Percentiles rank a stretch among this genome's conserved stretches.
These are phyloP conservation scores for Gonapodya prolifera DNA, from an alignment of 192 early-diverging fungal genomes.

Conservation along the genomic window DNA sequence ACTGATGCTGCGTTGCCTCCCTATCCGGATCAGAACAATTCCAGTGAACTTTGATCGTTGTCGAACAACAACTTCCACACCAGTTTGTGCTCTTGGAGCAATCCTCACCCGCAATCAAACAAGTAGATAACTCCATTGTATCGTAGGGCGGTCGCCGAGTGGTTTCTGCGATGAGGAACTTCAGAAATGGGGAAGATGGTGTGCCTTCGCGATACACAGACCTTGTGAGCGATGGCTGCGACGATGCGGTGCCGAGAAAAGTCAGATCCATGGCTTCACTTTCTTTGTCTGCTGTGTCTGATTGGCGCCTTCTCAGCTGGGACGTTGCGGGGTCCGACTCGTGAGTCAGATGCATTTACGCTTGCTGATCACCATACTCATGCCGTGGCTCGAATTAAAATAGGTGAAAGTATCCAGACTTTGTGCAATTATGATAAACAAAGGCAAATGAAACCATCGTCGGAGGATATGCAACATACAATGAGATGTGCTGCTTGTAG, in stretches of 20 bases:
- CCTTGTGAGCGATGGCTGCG: slow-evolving; percentile 40
- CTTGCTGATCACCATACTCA: neutral
- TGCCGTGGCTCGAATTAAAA: neutral
- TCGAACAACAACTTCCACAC: no score
- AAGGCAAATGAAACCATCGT: neutral
- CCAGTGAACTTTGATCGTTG: no score
- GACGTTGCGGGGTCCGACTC: neutral
- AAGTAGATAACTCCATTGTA: neutral
- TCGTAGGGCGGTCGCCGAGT: neutral
- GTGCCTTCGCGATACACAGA: neutral
- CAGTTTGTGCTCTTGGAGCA: no score
- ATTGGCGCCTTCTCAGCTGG: no score
- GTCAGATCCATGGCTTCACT: slow-evolving; percentile 34
- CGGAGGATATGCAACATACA: neutral
- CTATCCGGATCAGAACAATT: no score
- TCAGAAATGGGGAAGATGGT: no score
- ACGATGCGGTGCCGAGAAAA: slow-evolving; percentile 42
- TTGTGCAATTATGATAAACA: neutral
- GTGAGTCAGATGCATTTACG: neutral
- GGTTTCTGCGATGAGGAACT: no score
- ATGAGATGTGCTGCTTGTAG: neutral
- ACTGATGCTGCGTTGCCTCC: neutral
- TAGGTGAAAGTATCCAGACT: neutral
- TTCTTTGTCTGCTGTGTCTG: no score
- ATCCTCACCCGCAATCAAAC: slow-evolving; percentile 5